phyloP scores from a whole-genome alignment of 2,329 filamentous ascomycete genomes.

The Rhytidhysteron rufulum region DNA sequence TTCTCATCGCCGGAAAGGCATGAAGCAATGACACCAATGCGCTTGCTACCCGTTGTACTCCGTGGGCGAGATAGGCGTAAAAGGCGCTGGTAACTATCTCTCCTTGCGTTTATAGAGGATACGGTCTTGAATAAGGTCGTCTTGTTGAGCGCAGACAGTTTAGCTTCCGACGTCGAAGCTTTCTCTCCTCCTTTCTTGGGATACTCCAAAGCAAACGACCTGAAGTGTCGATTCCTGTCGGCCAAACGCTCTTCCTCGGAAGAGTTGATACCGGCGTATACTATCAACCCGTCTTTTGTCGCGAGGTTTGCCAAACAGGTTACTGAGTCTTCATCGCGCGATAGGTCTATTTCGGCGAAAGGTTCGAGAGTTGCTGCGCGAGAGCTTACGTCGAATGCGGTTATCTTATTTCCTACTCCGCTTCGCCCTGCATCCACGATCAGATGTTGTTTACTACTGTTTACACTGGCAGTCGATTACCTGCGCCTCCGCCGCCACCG shows the following conservation, averaged over 20 bases:
- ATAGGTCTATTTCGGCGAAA: constrained; percentile 72
- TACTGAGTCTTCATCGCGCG: constrained; percentile 82
- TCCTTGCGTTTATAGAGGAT: constrained; percentile 37
- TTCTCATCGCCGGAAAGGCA: constrained; percentile 66
- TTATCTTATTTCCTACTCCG: constrained; percentile 84
- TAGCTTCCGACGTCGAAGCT: constrained; percentile 30
- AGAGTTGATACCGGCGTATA: constrained; percentile 79
- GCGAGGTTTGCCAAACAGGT: constrained; percentile 71
- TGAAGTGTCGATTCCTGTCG: constrained; percentile 80
- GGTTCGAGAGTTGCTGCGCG: constrained; percentile 56
- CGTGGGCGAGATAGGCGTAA: constrained; percentile 55
- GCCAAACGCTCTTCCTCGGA: constrained; percentile 66
- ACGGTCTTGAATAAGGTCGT: constrained; percentile 48
- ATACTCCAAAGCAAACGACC: constrained; percentile 64
- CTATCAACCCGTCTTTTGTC: constrained; percentile 52
- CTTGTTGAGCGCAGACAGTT: constrained; percentile 47
- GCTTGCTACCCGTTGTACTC: constrained; percentile 48
- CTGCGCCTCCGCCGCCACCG: constrained; percentile 81
- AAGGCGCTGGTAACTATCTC: constrained; percentile 59
- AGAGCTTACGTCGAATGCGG: constrained; percentile 68
- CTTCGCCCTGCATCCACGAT: constrained; percentile 44
- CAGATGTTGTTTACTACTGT: constrained; percentile 3
- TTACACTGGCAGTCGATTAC: constrained; percentile 30
- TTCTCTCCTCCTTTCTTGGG: constrained; percentile 45
- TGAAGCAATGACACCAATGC: constrained; percentile 75